phyloP scores from a whole-genome alignment of 768 basidiomycete genomes.

The Tylopilus sp. region DNA sequence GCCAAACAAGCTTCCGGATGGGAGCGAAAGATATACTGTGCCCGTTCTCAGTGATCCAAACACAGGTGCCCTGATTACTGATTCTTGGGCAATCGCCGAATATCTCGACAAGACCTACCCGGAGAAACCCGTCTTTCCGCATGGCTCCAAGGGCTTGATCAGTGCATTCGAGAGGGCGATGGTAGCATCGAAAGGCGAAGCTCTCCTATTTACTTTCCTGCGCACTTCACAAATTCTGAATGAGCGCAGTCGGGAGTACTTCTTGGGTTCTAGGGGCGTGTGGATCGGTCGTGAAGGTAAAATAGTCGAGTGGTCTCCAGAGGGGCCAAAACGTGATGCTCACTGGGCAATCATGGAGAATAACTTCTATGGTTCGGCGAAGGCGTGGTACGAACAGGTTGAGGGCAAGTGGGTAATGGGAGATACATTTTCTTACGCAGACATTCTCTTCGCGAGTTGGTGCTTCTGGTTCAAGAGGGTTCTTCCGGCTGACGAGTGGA shows the following conservation, averaged over 20 bases:
- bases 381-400: no score
- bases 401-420: no score
- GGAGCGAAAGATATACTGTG: no score
- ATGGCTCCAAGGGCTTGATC: no score
- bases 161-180: constrained; percentile 11
- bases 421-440: no score
- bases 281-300: no score
- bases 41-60: no score
- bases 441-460: no score
- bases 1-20: no score
- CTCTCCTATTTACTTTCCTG: constrained; percentile 16
- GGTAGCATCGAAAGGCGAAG: neutral
- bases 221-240: constrained; percentile 29
- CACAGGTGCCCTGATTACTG: no score
- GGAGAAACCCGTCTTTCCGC: constrained; percentile 27
- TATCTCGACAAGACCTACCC: constrained; percentile 38
- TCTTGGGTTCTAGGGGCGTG: no score
- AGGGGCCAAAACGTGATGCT: constrained; percentile 30
- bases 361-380: neutral
- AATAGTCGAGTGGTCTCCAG: constrained; percentile 39
- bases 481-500: constrained; percentile 16
- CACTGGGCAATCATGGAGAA: constrained; percentile 25
- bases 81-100: no score
- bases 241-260: constrained; percentile 36
- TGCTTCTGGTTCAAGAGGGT: constrained; percentile 20